Conservation (phyloP, 495 filamentous ascomycete genomes). For the Xylaria castorea region DNA sequence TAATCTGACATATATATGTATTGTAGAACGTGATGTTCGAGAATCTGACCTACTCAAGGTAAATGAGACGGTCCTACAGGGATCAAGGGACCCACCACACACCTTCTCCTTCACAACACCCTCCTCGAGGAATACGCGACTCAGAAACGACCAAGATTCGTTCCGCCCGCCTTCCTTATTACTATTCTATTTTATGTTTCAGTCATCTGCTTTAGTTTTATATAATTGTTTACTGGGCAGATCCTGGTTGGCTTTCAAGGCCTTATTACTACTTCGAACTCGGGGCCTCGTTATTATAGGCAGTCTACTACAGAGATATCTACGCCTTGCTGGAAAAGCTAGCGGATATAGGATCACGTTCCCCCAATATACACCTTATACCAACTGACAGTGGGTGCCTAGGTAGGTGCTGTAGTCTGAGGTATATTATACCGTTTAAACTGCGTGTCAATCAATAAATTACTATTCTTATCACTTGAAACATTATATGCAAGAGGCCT, state of each 20-base stretch:
- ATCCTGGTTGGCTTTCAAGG: background rate
- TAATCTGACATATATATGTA: background rate
- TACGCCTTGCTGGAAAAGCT: too few species aligned
- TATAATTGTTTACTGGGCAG: background rate
- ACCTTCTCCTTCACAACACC: background rate
- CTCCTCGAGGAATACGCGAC: conserved; percentile 7
- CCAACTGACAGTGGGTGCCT: too few species aligned
- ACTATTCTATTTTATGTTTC: conserved; percentile 4
- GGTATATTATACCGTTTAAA: too few species aligned
- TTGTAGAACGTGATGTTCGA: too few species aligned
- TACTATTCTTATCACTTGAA: too few species aligned
- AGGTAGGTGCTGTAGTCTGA: too few species aligned
- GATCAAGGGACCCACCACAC: background rate
- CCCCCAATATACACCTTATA: too few species aligned
- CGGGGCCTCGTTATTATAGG: background rate
- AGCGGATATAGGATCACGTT: too few species aligned
- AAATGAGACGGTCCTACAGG: conserved; percentile 13
- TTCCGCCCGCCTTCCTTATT: background rate
- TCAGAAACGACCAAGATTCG: background rate
- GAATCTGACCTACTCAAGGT: too few species aligned
- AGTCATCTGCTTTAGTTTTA: background rate
- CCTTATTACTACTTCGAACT: too few species aligned
- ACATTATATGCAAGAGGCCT: too few species aligned
- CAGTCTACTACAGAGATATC: background rate
- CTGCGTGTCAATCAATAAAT: too few species aligned